Evolutionary conservation across 2,329 filamentous ascomycete genomes (phyloP), one percentile per base, ranked within the genome.

Genomic region (Apiospora koreana): DNA sequence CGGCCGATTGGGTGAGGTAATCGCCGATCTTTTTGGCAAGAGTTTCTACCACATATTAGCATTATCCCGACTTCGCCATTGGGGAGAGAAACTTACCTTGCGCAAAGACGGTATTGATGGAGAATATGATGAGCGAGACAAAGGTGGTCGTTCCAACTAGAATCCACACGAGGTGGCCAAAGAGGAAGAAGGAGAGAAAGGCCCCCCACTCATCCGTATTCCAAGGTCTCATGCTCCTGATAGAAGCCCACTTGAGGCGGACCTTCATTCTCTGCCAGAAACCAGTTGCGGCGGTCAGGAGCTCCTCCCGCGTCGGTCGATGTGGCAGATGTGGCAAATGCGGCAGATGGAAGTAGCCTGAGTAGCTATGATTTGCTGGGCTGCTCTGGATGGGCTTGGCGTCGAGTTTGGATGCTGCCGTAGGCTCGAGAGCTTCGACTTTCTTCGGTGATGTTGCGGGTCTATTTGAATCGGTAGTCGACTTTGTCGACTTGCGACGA

Each of bases 111-210:
- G 95, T 98, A 80, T 99, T 99, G 77, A 98, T 94, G 10, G 93
- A 89, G 74, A 97, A 89, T 69, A 99, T 97, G 23, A 95, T 83
- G 69, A 98, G 84, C 6, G 95, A 98, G 81, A 98, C 94, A 81
- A 99, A 99, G 0, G 96, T 98, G 0, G 96, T 99, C 0, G 96
- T 99, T 69, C 96, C 96, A 41, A 98, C 87, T n/a, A 98, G 87
- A 75, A 99, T 89, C 96, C 96, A 99, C 14, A 97, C 88, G 10
- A 99, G 86, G 81, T 99, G 96, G 0, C 95, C 96, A 69, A 98
- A 87, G 72, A 98, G 88, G 73, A 99, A 92, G 95, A 95, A 98
- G 2, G 96, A 98, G 68, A 87, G 90, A 73, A 99, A 95, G 4
- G 96, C 96, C 64, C 94, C 93, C 86, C 97, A 98, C 83, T 99